Evolutionary conservation across 495 filamentous ascomycete species (phyloP).

Genomic region (Niebla homalea): DNA sequence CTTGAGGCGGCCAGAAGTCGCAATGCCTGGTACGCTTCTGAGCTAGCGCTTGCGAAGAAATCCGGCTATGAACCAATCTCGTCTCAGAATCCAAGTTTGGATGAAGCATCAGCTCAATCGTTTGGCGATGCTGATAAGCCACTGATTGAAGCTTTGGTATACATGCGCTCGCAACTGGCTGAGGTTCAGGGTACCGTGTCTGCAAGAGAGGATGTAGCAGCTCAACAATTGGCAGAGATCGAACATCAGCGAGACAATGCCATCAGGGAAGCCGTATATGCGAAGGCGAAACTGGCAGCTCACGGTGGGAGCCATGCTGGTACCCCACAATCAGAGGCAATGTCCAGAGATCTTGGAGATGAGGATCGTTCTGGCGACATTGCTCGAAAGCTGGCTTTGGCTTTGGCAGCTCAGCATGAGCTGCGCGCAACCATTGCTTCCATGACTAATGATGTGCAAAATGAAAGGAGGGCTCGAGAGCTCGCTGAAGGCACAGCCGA

Average conservation of each 20-base stretch:
- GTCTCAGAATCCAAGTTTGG: slow-evolving; percentile 58
- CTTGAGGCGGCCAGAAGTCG: slow-evolving; percentile 67
- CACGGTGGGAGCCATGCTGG: slow-evolving; percentile 58
- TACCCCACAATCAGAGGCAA: slow-evolving; percentile 54
- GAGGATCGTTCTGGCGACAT: slow-evolving; percentile 65
- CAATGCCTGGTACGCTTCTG: slow-evolving; percentile 95
- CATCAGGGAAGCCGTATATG: slow-evolving; percentile 84
- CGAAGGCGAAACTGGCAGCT: slow-evolving; percentile 82
- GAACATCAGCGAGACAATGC: slow-evolving; percentile 89
- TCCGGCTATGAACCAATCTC: slow-evolving; percentile 69
- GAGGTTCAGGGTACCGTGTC: slow-evolving; percentile 80
- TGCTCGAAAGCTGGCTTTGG: slow-evolving; percentile 64
- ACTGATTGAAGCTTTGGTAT: slow-evolving; percentile 80
- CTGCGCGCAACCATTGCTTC: slow-evolving; percentile 56
- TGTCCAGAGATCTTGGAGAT: slow-evolving; percentile 39
- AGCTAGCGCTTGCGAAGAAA: slow-evolving; percentile 78
- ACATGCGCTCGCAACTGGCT: slow-evolving; percentile 72
- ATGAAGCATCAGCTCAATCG: slow-evolving; percentile 58
- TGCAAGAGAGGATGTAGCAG: slow-evolving; percentile 68
- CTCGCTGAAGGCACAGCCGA: slow-evolving; percentile 80
- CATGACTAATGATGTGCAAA: slow-evolving; percentile 54
- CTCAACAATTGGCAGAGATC: slow-evolving; percentile 78
- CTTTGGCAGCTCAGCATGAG: slow-evolving; percentile 64
- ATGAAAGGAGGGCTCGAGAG: slow-evolving; percentile 66
- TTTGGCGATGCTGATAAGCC: slow-evolving; percentile 86